A percentile compares a stretch with the other conserved stretches of the same genome.
phyloP scores from a whole-genome alignment of 176 grass and related monocot species.

The sorghum (Sorghum bicolor) region Sorghum_bicolor_NCBIv3 NC_012875.2:58151501-58152000 shows the following conservation, averaged over 20 bases:
- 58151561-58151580: neutral
- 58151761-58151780: constrained; percentile 98
- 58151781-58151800: constrained; percentile 88
- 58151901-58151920: neutral
- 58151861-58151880: too few relatives aligned
- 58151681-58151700: neutral
- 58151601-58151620: constrained; percentile 88
- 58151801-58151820: constrained; percentile 92
- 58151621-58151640: neutral
- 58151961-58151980: constrained; percentile 98
- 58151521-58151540: neutral
- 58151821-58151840: constrained; percentile 96
- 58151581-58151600: constrained; percentile 98
- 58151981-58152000: constrained; percentile 91
- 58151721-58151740: neutral
- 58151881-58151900: neutral
- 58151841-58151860: constrained; percentile 51
- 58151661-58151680: neutral
- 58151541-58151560: constrained; percentile 18
- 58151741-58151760: constrained; percentile 39
- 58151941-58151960: constrained; percentile 62
- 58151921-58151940: neutral
- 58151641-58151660: neutral
- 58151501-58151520: constrained; percentile 18
- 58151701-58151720: neutral